Conservation (phyloP, 176 grass and related monocot species). For the Poa pratensis region DNA sequence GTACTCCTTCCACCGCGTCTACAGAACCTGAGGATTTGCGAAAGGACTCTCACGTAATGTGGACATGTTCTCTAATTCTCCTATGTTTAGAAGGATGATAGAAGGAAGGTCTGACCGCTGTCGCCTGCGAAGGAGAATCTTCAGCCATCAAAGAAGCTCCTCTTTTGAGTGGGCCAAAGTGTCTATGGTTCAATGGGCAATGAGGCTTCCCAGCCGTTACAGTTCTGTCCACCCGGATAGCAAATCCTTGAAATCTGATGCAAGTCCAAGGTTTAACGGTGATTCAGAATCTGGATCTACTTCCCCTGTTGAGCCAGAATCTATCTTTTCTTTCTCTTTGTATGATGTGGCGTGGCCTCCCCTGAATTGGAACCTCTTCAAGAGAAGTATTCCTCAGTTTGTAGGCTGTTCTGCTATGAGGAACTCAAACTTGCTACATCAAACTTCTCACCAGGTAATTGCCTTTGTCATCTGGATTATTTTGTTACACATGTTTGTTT, state of each 20-base stretch:
- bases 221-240: slow-evolving; percentile 60
- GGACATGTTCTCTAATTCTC: slow-evolving; percentile 46
- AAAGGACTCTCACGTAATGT: slow-evolving; percentile 21
- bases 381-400: slow-evolving; percentile 71
- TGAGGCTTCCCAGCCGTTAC: slow-evolving; percentile 66
- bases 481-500: slow-evolving; percentile 27
- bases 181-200: slow-evolving; percentile 79
- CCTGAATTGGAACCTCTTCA: slow-evolving; percentile 69
- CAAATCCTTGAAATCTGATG: slow-evolving; percentile 60
- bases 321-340: slow-evolving; percentile 46
- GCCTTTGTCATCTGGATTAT: slow-evolving; percentile 10
- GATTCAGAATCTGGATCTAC: slow-evolving; percentile 48
- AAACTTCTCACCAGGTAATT: slow-evolving; percentile 84
- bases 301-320: slow-evolving; percentile 42
- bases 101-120: slow-evolving; percentile 58
- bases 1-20: slow-evolving; percentile 26
- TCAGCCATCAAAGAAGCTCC: slow-evolving; percentile 63
- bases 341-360: slow-evolving; percentile 58
- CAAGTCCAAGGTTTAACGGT: slow-evolving; percentile 40
- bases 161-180: slow-evolving; percentile 76
- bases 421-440: slow-evolving; percentile 72
- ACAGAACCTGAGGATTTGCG: slow-evolving; percentile 32
- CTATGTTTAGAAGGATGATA: slow-evolving; percentile 52
- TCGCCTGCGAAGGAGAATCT: slow-evolving; percentile 60
- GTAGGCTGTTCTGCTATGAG: slow-evolving; percentile 64